phyloP scores from a whole-genome alignment of 1,284 basidiomycete species.

The Naganishia albida region DNA sequence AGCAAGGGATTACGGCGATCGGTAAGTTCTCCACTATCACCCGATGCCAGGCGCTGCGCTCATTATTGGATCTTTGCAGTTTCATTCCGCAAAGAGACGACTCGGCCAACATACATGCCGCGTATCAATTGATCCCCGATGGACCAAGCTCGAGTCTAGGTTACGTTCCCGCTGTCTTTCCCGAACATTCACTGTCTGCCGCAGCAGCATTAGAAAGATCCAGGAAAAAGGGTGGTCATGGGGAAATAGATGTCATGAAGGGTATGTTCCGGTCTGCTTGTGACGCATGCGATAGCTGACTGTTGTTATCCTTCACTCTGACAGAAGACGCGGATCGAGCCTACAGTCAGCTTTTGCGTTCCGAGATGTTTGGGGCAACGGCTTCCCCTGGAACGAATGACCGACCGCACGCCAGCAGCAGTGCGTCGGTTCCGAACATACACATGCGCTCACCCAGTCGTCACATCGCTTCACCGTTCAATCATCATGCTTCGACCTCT shows the following conservation, averaged over 20 bases:
- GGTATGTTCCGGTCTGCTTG: conserved; percentile 41
- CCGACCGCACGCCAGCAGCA: conserved; percentile 32
- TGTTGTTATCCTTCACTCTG: background rate
- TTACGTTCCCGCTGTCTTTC: conserved; percentile 31
- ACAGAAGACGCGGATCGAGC: background rate
- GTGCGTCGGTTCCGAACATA: conserved; percentile 38
- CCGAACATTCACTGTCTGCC: conserved; percentile 22
- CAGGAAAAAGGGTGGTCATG: conserved; percentile 43
- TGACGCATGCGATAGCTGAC: background rate
- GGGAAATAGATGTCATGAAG: conserved; percentile 54
- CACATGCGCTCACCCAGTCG: conserved; percentile 42
- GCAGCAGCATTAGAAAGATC: conserved; percentile 46
- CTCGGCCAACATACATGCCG: conserved; percentile 56
- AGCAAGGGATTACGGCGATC: conserved; percentile 52
- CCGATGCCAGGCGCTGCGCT: background rate
- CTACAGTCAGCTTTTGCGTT: conserved; percentile 3
- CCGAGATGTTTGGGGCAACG: conserved; percentile 20
- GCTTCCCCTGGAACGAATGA: conserved; percentile 33
- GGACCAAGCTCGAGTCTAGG: conserved; percentile 38
- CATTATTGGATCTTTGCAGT: conserved; percentile 40
- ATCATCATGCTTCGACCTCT: conserved; percentile 5
- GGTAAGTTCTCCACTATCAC: conserved; percentile 41
- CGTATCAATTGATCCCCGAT: conserved; percentile 57
- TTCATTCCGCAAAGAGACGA: conserved; percentile 59
- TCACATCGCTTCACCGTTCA: conserved; percentile 41